Evolutionary conservation across 805 yeast species (phyloP), one percentile per base, ranked within the genome.

Genomic region (Lipomyces mesembrius): DNA sequence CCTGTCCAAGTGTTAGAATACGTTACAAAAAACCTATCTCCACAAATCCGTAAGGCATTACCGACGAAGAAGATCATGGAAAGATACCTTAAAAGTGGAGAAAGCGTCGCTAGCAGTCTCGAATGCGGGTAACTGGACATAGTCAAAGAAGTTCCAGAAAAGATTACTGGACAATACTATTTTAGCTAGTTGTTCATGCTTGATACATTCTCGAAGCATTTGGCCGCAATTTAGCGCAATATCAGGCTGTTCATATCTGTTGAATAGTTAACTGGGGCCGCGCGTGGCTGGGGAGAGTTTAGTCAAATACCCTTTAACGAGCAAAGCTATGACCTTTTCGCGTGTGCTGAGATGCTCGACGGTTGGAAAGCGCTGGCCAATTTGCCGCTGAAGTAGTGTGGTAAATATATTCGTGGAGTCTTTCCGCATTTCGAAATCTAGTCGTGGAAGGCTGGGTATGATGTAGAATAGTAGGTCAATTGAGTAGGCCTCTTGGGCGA

Each of bases 31-130:
- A 43, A 43, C 22, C 49, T 29, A 29, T 29, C 6, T 25, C n/a
- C 62, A 8, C 52, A 56, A n/a, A n/a, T n/a, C n/a, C n/a, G n/a
- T n/a, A n/a, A n/a, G n/a, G n/a, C n/a, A n/a, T n/a, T n/a, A n/a
- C n/a, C n/a, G n/a, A 22, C 29, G 39, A n/a, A 22, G 43, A 34
- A 46, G 43, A 37, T 12, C 12, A 37, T 37, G 3, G 22, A n/a
- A 2, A 43, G 20, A 43, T 53, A 68, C 73, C 84, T 73, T 90
- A 79, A 81, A 65, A 0, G 97, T 91, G 62, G 88, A 87, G 77
- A 94, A 90, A 0, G 97, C 86, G 75, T 92, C 97, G 0, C 97
- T 91, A 65, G 97, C 92, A 27, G 90, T 86, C 78, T 95, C 98
- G 79, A 95, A 95, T 35, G 89, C 87, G 3, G 88, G 88, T 51